Base-by-base conservation (phyloP, 495 filamentous ascomycete genomes). In the Penicillium pancosmium region DNA sequence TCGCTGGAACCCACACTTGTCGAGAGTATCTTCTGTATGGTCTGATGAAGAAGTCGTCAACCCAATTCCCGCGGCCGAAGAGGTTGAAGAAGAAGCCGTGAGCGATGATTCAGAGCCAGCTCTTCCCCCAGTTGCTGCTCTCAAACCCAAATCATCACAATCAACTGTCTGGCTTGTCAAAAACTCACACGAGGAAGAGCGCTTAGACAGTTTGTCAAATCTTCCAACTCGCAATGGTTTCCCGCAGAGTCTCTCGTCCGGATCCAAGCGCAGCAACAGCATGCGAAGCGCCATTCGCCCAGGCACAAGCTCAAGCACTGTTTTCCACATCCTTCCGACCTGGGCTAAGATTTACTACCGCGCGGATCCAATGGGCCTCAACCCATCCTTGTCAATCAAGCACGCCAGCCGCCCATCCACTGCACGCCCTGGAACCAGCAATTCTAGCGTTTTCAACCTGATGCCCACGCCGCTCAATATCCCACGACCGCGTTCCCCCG, bases 1-100 rank as follows among this genome's bases (percentile, higher is more conserved):
- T 53, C 83, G 84, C 74, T 89, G 88, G 84, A 90, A 88, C 69
- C 86, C 88, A 64, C 86, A 89, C 68, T 79, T 92, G 12, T 91
- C 89, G 18, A 87, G 88, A 16, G 87, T 91, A 31, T 81, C 83
- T 52, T 91, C 89, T 19, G 84, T 87, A 56, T 84, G 84, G 73
- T 80, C 77, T 3, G 73, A 71, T n/a, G 79, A 80, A 54, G 68
- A 65, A 16, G 34, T 57, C 11, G 8, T 55, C 4, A 59, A 60
- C 23, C 47, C 41, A 35, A 13, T 13, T 11, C 46, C 36, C 16
- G 8, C 54, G 3, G 40, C 31, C 3, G 52, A 55, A n/a, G 59
- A 40, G 5, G 43, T 27, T 3, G 49, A 33, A 10, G 25, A 34
- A 5, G 54, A 52, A 7, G 52, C 23, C 31, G 44, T 11, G 3